A percentile compares a stretch with the other conserved stretches of the same genome.
phyloP scores from a whole-genome alignment of 192 early-diverging fungal species.

The Rhizophlyctis rosea region DNA sequence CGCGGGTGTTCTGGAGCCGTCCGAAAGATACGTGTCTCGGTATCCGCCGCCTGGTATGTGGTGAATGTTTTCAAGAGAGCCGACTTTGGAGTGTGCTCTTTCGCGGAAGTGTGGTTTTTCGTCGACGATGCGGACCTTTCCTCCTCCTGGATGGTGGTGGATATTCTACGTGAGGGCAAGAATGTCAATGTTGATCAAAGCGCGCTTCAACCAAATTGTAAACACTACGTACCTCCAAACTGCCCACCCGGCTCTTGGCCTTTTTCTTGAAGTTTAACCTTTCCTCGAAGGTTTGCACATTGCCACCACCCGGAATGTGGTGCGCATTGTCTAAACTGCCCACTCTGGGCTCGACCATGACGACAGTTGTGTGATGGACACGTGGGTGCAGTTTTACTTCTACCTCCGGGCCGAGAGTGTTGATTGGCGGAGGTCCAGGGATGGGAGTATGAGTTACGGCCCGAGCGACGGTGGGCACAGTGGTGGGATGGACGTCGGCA shows the following conservation, averaged over 20 bases:
- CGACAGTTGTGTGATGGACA: background rate
- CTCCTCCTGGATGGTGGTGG: slow-evolving; percentile 3
- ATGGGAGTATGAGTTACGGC: background rate
- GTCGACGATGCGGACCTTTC: slow-evolving; percentile 19
- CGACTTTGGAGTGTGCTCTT: slow-evolving; percentile 11
- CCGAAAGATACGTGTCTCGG: background rate
- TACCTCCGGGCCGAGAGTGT: slow-evolving; percentile 3
- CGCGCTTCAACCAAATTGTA: background rate
- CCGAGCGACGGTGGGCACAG: background rate
- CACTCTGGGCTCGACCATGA: slow-evolving; percentile 14
- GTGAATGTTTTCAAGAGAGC: slow-evolving; percentile 42
- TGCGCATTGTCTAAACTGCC: slow-evolving; percentile 33
- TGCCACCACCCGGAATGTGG: slow-evolving; percentile 38
- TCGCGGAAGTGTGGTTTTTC: slow-evolving; percentile 6
- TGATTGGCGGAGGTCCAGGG: slow-evolving; percentile 10
- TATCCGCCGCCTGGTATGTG: slow-evolving; percentile 45
- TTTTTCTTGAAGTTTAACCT: slow-evolving; percentile 18
- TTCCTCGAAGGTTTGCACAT: slow-evolving; percentile 8
- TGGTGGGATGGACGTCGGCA: slow-evolving; percentile 1
- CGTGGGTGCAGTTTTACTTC: background rate
- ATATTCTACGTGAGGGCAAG: too few relatives aligned
- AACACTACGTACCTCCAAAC: slow-evolving; percentile 6
- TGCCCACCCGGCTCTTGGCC: slow-evolving; percentile 17
- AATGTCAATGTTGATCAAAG: background rate
- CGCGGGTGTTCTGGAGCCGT: background rate